Percentiles rank a stretch among this genome's conserved stretches.
phyloP scores from a whole-genome alignment of 2,329 filamentous ascomycete genomes.

The Seiridium cupressi region DNA sequence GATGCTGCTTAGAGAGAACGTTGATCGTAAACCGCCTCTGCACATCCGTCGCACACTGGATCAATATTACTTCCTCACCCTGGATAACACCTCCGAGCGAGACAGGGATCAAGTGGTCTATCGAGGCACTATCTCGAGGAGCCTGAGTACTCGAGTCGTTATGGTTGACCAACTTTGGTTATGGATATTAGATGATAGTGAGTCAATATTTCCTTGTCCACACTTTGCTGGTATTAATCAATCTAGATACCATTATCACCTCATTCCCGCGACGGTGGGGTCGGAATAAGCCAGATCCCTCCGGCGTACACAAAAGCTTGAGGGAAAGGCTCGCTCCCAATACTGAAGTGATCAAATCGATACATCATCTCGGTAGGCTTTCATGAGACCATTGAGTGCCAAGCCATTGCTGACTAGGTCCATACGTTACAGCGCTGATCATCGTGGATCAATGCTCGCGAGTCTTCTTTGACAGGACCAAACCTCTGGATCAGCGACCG shows the following conservation, averaged over 20 bases:
- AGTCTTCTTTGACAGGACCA: conserved; percentile 32
- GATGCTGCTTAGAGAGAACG: conserved; percentile 13
- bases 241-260: conserved; percentile 33
- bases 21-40: conserved; percentile 14
- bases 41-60: conserved; percentile 28
- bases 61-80: conserved; percentile 27
- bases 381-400: not conserved
- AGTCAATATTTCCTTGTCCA: not conserved
- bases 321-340: conserved; percentile 18
- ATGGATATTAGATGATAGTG: conserved; percentile 15
- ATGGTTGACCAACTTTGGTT: conserved; percentile 19
- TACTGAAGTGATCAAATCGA: conserved; percentile 21
- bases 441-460: conserved; percentile 34
- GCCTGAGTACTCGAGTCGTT: conserved; percentile 8
- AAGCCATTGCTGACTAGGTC: not conserved
- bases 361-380: conserved; percentile 22
- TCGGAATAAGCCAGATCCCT: conserved; percentile 32
- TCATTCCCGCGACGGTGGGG: conserved; percentile 38
- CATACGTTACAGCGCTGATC: conserved; percentile 20
- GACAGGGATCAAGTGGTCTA: conserved; percentile 19
- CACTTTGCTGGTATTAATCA: not conserved
- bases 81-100: conserved; percentile 21
- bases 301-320: conserved; percentile 33
- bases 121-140: conserved; percentile 11
- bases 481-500: conserved; percentile 24